A percentile compares a stretch with the other conserved stretches of the same genome.
Conservation (phyloP, 75 land plant genomes). For the Pinus taeda region DNA sequence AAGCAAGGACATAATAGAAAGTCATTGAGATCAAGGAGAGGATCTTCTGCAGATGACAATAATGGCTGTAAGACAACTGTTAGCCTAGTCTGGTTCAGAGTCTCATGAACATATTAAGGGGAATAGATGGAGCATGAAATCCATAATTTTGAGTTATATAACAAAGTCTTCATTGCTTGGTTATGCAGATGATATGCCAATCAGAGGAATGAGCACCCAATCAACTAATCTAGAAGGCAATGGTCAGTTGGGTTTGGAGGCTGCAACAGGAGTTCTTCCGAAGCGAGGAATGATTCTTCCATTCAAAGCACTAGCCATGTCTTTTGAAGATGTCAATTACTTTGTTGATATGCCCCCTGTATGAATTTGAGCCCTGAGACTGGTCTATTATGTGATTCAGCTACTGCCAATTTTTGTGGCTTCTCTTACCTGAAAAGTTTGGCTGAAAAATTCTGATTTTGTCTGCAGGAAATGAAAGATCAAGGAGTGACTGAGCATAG, state of each 20-base stretch:
- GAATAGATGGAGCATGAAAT: neutral
- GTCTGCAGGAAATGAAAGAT: constrained; percentile 68
- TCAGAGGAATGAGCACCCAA: neutral
- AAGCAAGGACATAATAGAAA: constrained; percentile 11
- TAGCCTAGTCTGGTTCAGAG: neutral
- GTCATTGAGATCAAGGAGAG: constrained; percentile 11
- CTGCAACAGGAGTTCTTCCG: constrained; percentile 34
- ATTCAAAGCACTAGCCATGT: constrained; percentile 74
- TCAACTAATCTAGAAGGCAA: too few relatives aligned
- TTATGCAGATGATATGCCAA: constrained; percentile 35
- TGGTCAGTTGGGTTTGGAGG: constrained; percentile 11
- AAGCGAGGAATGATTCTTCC: constrained; percentile 89
- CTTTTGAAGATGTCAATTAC: constrained; percentile 77
- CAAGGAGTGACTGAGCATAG: constrained; percentile 49
- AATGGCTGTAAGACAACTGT: constrained; percentile 29
- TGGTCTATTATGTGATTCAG: too few relatives aligned
- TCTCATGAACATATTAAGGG: neutral
- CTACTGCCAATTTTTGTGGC: too few relatives aligned
- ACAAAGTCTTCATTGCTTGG: neutral
- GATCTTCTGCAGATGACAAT: constrained; percentile 45
- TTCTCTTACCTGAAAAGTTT: neutral
- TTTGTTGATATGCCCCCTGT: constrained; percentile 79
- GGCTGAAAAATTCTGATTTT: neutral
- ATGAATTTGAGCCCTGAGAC: constrained; percentile 3
- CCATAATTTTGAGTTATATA: neutral